Percentiles rank a stretch among this genome's conserved stretches.
Evolutionary conservation across 805 yeast species (phyloP).

Genomic region (Barnettozyma salicaria): DNA sequence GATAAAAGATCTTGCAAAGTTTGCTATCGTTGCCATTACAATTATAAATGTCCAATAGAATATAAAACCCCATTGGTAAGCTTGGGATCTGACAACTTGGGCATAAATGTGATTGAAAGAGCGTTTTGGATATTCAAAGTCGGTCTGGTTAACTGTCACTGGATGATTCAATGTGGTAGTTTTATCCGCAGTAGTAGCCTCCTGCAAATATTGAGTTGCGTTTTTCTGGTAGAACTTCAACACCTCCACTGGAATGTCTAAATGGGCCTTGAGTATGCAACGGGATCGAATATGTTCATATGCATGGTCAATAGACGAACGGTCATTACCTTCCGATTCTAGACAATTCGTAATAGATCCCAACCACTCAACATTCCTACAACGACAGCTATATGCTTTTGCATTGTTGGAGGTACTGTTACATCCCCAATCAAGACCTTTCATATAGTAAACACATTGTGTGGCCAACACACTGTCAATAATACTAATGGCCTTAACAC

Average conservation of each 20-base stretch:
- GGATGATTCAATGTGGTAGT: slow-evolving; percentile 27
- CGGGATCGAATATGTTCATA: slow-evolving; percentile 33
- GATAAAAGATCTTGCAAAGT: slow-evolving; percentile 24
- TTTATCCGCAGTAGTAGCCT: slow-evolving; percentile 25
- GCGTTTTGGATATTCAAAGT: slow-evolving; percentile 29
- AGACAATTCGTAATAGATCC: slow-evolving; percentile 40
- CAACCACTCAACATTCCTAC: slow-evolving; percentile 38
- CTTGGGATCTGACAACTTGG: slow-evolving; percentile 34
- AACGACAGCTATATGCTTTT: slow-evolving; percentile 34
- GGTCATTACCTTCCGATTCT: slow-evolving; percentile 23
- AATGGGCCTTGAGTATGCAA: slow-evolving; percentile 31
- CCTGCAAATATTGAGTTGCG: slow-evolving; percentile 31
- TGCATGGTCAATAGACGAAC: slow-evolving; percentile 32
- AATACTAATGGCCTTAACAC: slow-evolving; percentile 17
- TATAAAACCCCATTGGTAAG: slow-evolving; percentile 42
- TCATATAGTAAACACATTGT: slow-evolving; percentile 36
- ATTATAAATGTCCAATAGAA: slow-evolving; percentile 37
- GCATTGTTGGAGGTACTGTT: slow-evolving; percentile 29
- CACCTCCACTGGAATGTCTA: slow-evolving; percentile 30
- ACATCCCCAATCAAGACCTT: slow-evolving; percentile 40
- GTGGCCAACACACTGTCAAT: slow-evolving; percentile 36
- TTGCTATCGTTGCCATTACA: slow-evolving; percentile 27
- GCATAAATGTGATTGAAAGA: slow-evolving; percentile 34
- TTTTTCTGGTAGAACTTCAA: slow-evolving; percentile 30
- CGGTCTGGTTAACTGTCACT: slow-evolving; percentile 28